Evolutionary conservation across 2,329 filamentous ascomycete genomes (phyloP), one percentile per base, ranked within the genome.

Genomic region (Penicillium rolfsii): DNA sequence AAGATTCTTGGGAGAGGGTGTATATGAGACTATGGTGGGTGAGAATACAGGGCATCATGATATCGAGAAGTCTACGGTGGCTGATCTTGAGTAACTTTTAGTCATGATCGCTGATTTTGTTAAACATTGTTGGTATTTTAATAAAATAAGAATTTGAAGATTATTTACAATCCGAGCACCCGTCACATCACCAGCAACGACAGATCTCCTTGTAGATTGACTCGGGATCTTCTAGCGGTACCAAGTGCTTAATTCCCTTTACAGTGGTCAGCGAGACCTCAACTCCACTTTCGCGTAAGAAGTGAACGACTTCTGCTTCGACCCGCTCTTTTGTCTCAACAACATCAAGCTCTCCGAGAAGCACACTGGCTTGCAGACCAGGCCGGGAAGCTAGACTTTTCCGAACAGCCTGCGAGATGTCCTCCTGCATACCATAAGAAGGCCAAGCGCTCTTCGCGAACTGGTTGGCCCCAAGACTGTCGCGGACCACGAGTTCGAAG

Each of bases 371-470:
- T 65, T 64, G 26, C 58, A 73, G 4, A 66, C 63, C 26, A 26
- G 26, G n/a, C 14, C 33, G 26, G 3, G 22, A 46, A 43, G 45
- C 12, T 2, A 65, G 36, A 24, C 70, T 68, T 14, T 54, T 46
- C 26, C 59, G 64, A 11, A 67, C 63, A 9, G 58, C 40, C 4
- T 61, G 57, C 1, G 67, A 60, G 46, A 76, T 70, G 59, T 78
- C 70, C 55, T 78, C 75, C 30, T 57, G 63, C 72, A 77, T 76
- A 5, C 64, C 73, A 60, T 76, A 74, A 7, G 60, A 60, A 14
- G 75, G 72, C 76, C 76, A 78, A 0, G 75, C 76, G 24, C 58
- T 64, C 45, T 70, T 75, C 1, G 77, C 77, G 12, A 58, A 59
- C 4, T 61, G 19, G 38, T 66, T 75, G 0, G 73, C 76, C 1